Base-by-base conservation (phyloP, 108 stramenopile genomes). In the Seminavis robusta region DNA sequence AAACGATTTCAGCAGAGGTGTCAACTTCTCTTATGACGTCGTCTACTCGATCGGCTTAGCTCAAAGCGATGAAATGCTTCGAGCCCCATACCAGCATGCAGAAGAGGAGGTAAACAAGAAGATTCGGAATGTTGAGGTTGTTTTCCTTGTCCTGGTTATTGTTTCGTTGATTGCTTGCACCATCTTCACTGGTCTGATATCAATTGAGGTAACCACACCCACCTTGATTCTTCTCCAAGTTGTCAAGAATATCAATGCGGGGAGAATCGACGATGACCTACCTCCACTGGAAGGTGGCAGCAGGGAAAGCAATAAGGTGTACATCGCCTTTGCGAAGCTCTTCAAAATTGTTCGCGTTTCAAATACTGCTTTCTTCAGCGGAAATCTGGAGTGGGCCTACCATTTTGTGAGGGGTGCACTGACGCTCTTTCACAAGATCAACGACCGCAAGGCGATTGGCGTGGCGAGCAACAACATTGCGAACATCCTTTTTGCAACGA, bases 381-480 rank as follows among this genome's bases (percentile, higher is more conserved):
- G 76, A 29, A 61, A 84, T 45, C 39, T 79, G 27, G 33, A 42
- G 9, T 31, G 40, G 46, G 83, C 83, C 9, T 46, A 72, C 24
- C 65, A 74, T 20, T 49, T 78, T 27, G 39, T 70, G n/a, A 52
- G 43, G 2, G 74, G 78, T 54, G 63, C 84, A n/a, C 69, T 85
- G 19, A 52, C 47, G 0, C 58, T 81, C 3, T 85, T 81, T 37
- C 56, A 55, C 36, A 73, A 73, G 31, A 63, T 81, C n/a, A 63
- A 67, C n/a, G 71, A 85, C 59, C 54, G 68, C 38, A 85, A 85
- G 45, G 84, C 84, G 1, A 76, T 81, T 28, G 80, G 61, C 3
- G 65, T 85, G 43, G 73, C 77, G 1, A 52, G 56, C 36, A 85
- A 85, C 52, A 85, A 85, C 59, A 42, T 81, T 34, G 84, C 74